Conservation (phyloP, 2,329 filamentous ascomycete species). For the Xylaria sp. region DNA sequence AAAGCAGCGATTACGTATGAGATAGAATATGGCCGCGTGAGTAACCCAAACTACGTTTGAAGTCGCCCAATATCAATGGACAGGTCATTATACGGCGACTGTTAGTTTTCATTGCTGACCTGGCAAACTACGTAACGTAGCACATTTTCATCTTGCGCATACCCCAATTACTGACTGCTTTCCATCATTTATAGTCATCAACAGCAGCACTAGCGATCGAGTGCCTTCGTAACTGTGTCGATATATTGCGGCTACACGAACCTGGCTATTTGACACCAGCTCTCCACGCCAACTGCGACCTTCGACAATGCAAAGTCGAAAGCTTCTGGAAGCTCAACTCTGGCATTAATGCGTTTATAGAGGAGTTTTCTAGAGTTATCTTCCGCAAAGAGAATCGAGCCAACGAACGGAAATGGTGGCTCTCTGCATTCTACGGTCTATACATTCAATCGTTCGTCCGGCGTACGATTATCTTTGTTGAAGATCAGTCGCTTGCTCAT, state of each 20-base stretch:
- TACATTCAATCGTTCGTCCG: constrained; percentile 16
- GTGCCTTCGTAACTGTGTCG: constrained; percentile 12
- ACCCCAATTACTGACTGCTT: background rate
- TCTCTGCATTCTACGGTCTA: constrained; percentile 11
- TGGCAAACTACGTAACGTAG: background rate
- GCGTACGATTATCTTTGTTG: constrained; percentile 8
- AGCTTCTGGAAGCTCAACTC: background rate
- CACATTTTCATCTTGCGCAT: background rate
- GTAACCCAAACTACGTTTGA: background rate
- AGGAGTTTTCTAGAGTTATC: constrained; percentile 1
- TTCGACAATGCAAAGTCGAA: constrained; percentile 5
- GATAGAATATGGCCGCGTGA: constrained; percentile 8
- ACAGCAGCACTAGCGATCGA: background rate
- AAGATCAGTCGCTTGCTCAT: constrained; percentile 9
- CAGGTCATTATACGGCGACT: background rate
- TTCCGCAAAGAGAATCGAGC: constrained; percentile 14
- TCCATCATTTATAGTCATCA: background rate
- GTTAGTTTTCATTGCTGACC: too few species aligned
- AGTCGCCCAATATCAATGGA: background rate
- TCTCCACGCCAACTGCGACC: constrained; percentile 8
- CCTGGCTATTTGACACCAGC: constrained; percentile 7
- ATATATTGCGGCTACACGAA: constrained; percentile 11
- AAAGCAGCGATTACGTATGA: constrained; percentile 16
- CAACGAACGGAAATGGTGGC: constrained; percentile 18
- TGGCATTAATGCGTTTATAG: constrained; percentile 7